Evolutionary conservation across 257 asterid genomes (phyloP), one percentile per base, ranked within the genome.

Genomic region (Eucommia ulmoides): DNA sequence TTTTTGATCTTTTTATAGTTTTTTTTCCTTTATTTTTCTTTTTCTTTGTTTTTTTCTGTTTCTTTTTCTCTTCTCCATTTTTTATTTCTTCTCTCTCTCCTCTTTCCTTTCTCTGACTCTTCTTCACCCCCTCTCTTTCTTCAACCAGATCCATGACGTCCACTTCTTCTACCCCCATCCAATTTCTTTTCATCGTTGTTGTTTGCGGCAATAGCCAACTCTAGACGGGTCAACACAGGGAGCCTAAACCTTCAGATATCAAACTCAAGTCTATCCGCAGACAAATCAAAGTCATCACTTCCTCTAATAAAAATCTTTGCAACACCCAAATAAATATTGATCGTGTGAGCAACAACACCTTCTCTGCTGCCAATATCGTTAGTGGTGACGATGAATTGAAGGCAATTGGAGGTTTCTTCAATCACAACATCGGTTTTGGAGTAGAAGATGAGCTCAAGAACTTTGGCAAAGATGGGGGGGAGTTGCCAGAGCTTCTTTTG

Each of bases 391-490:
- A 75, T 49, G 72, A 85, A 85, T 50, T 75, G 67, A 57, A 85
- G 58, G 23, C 63, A 71, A 41, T 69, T 54, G 24, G 76, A 53
- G 22, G 85, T 79, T 54, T 85, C 93, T 22, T 73, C 66, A 49
- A 85, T 60, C 24, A 70, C 68, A 15, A 85, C 93, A 23, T 77
- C 81, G 46, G 93, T 82, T 51, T 82, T 85, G 3, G 88, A 72
- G 69, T 51, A 68, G 26, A 84, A 84, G 8, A 93, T 93, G 7
- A 85, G 81, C 64, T 79, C 88, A 1, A 85, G 71, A 19, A 85
- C 93, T 78, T 82, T 85, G 1, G 87, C 83, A 51, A 82, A 85
- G 66, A 85, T 77, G 72, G 82, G 95, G 20, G 95, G 93, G 22
- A 85, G 62, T 19, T 91, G 69, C 54, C 82, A 67, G 55, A 85